Conservation (phyloP, 176 grass and related monocot genomes). For the Puya raimondii region DNA sequence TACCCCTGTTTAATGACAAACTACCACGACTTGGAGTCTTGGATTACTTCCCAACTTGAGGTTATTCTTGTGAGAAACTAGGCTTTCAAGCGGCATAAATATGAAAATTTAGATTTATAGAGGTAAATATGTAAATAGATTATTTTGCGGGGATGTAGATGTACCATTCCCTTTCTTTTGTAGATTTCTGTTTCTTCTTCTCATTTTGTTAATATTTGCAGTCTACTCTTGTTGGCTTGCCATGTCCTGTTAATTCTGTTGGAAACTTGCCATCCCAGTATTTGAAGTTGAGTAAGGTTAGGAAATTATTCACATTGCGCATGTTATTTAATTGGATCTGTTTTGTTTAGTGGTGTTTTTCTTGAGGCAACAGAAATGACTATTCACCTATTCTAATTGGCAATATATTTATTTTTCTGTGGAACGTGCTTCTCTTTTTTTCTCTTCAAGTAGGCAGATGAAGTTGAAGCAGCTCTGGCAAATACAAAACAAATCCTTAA, state of each 20-base stretch:
- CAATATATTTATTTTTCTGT: slow-evolving; percentile 6
- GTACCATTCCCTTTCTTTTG: background rate
- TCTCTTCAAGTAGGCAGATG: slow-evolving; percentile 50
- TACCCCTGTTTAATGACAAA: too few species aligned
- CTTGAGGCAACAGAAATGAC: background rate
- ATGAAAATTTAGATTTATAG: too few species aligned
- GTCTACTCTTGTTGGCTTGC: slow-evolving; percentile 89
- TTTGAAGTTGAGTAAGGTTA: slow-evolving; percentile 75
- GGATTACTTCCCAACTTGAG: too few species aligned
- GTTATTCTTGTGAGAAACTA: too few species aligned
- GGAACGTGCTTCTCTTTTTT: slow-evolving; percentile 27
- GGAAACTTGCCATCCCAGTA: slow-evolving; percentile 77
- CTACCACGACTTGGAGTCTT: too few species aligned
- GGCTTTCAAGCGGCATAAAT: too few species aligned
- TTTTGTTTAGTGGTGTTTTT: background rate
- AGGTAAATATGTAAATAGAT: too few species aligned
- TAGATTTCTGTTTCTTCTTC: slow-evolving; percentile 21
- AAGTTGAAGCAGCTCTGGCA: slow-evolving; percentile 86
- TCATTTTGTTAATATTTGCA: slow-evolving; percentile 30
- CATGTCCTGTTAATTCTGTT: slow-evolving; percentile 88
- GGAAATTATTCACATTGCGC: slow-evolving; percentile 5
- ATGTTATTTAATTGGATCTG: slow-evolving; percentile 3
- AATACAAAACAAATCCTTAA: slow-evolving; percentile 98
- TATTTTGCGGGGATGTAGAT: background rate
- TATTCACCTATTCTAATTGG: background rate